Evolutionary conservation across 352 stramenopile species (phyloP).

Genomic region (Elongisporangium senticosum): DNA sequence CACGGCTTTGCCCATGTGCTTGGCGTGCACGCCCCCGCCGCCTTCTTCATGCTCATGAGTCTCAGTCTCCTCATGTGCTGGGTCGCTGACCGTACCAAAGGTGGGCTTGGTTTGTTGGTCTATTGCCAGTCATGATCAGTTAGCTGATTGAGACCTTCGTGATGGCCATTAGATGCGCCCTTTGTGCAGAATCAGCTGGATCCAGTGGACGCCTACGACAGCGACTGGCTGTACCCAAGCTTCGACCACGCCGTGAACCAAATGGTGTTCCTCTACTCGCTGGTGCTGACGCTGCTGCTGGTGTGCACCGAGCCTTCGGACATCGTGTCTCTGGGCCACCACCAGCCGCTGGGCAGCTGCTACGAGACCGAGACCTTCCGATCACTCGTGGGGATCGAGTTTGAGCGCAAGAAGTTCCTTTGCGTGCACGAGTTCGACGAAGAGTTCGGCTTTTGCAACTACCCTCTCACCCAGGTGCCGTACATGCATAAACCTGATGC

Average conservation of each 20-base stretch:
- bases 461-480: constrained; percentile 61
- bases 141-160: background rate
- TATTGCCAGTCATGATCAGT: background rate
- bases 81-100: constrained; percentile 67
- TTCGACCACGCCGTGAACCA: constrained; percentile 81
- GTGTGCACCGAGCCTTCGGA: constrained; percentile 55
- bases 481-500: constrained; percentile 11
- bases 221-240: constrained; percentile 72
- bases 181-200: constrained; percentile 48
- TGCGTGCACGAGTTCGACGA: constrained; percentile 80
- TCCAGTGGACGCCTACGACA: constrained; percentile 68
- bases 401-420: constrained; percentile 59
- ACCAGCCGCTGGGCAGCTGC: constrained; percentile 73
- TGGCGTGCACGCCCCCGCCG: constrained; percentile 42
- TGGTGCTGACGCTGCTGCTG: constrained; percentile 51
- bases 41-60: constrained; percentile 40
- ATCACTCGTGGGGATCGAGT: constrained; percentile 49
- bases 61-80: constrained; percentile 54
- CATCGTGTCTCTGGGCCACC: constrained; percentile 70
- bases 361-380: constrained; percentile 48
- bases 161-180: constrained; percentile 31
- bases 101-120: constrained; percentile 7
- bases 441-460: constrained; percentile 80
- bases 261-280: constrained; percentile 68
- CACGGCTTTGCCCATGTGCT: constrained; percentile 51